Conservation (phyloP, 1,139 yeast genomes). For the Sporopachydermia cereana region DNA sequence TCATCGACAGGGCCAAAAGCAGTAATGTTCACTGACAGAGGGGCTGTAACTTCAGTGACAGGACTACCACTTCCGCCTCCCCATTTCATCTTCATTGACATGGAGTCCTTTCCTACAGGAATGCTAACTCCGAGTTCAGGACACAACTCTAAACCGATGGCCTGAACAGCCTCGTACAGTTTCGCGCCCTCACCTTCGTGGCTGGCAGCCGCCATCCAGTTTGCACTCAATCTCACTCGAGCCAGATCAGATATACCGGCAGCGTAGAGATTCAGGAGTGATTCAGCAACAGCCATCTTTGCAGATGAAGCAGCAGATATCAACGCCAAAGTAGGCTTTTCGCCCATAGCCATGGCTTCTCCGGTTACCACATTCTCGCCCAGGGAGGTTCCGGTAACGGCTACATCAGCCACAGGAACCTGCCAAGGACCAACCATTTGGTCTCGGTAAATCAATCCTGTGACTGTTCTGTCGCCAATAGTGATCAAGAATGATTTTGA, state of each 20-base stretch:
- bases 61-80: slow-evolving; percentile 30
- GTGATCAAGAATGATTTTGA: slow-evolving; percentile 92
- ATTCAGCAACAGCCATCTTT: slow-evolving; percentile 92
- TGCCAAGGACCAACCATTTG: slow-evolving; percentile 99
- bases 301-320: slow-evolving; percentile 95
- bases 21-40: slow-evolving; percentile 83
- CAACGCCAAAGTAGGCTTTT: slow-evolving; percentile 83
- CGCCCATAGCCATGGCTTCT: slow-evolving; percentile 98
- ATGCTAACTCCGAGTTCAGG: slow-evolving; percentile 86
- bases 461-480: slow-evolving; percentile 93
- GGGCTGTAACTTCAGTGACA: slow-evolving; percentile 79
- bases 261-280: slow-evolving; percentile 78
- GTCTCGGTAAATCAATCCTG: slow-evolving; percentile 94
- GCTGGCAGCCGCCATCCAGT: slow-evolving; percentile 99
- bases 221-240: slow-evolving; percentile 81
- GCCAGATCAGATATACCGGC: slow-evolving; percentile 75
- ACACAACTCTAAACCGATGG: slow-evolving; percentile 88
- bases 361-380: slow-evolving; percentile 75
- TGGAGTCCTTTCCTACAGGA: slow-evolving; percentile 98
- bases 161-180: slow-evolving; percentile 93
- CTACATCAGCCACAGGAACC: slow-evolving; percentile 98
- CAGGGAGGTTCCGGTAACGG: slow-evolving; percentile 85
- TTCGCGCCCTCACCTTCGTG: slow-evolving; percentile 95
- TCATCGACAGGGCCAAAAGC: slow-evolving; percentile 83
- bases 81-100: slow-evolving; percentile 99